Evolutionary conservation across 148 eudicot genomes (phyloP), one percentile per base, ranked within the genome.

Genomic region (Diospyros lotus): DNA sequence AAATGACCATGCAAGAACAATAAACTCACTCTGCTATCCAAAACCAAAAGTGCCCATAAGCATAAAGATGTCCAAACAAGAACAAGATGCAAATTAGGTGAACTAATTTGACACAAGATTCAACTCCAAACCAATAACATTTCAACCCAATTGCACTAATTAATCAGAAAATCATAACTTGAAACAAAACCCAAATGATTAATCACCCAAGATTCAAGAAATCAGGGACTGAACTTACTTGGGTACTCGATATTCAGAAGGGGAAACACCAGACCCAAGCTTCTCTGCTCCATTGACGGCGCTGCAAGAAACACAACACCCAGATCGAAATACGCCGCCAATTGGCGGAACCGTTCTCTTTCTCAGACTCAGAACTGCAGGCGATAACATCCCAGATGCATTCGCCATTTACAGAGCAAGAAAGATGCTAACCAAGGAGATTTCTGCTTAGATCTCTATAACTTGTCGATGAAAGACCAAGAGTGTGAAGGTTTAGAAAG

Each of bases 311-410:
- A 88, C 80, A 75, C 77, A 70, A 82, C 78, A 77, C 88, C 86
- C 87, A 85, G 84, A 79, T 79, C 88, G 80, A 78, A 44, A 71
- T 9, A 82, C 28, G 60, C 80, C 79, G 60, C 80, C 79, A 40
- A 77, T 66, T 11, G 74, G 77, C 14, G 78, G 66, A 72, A 39
- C 46, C 73, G 76, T 80, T 66, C 81, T 58, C 69, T 71, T 74
- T 68, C 81, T 73, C 18, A 77, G 62, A 71, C 68, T 43, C 48
- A 82, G 79, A 68, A 63, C 55, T 56, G 82, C 15, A 51, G 88
- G 84, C 18, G 85, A 76, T 53, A 75, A 81, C n/a, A 84, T 76
- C 74, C 85, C 87, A 79, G 83, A 83, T 61, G 84, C 88, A 76
- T 72, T 88, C 40, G 87, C 89, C 91, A 88, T 88, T 75, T 56